Percentiles rank a stretch among this genome's conserved stretches.
phyloP scores from a whole-genome alignment of 257 asterid genomes.

The Thymus quinquecostatus region DNA sequence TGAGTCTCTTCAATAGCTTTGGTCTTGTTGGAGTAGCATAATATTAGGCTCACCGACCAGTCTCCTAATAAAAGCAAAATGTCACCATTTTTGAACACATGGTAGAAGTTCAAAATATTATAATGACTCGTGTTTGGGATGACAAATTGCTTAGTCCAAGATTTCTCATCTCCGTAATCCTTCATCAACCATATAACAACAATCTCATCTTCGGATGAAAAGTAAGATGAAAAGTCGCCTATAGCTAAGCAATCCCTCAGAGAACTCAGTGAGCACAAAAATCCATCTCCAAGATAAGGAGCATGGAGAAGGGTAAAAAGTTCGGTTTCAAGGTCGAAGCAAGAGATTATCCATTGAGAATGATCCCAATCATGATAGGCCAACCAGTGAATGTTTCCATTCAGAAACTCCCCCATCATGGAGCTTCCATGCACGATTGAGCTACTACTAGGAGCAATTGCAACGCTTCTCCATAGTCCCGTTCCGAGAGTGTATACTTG shows the following conservation, averaged over 20 bases:
- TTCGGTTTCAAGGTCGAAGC: neutral
- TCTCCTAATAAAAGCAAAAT: neutral
- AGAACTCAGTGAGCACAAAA: neutral
- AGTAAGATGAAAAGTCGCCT: neutral
- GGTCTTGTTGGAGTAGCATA: neutral
- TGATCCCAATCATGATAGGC: neutral
- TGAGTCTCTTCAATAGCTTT: neutral
- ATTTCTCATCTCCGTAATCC: neutral
- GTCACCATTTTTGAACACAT: neutral
- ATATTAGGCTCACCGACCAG: neutral
- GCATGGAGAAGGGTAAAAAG: neutral
- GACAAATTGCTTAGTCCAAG: neutral
- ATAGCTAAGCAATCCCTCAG: neutral
- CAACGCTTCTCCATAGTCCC: neutral
- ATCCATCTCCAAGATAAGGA: neutral
- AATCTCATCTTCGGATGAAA: too few species aligned
- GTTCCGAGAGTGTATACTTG: neutral
- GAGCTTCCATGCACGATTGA: neutral
- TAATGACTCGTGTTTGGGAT: neutral
- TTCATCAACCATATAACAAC: too few species aligned
- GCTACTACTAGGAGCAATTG: too few species aligned
- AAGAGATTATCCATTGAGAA: neutral
- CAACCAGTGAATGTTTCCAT: too few species aligned
- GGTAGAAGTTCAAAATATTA: neutral
- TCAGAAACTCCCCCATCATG: too few species aligned